Conservation (phyloP, 2,329 filamentous ascomycete species). For the Botrytis sinoallii region DNA sequence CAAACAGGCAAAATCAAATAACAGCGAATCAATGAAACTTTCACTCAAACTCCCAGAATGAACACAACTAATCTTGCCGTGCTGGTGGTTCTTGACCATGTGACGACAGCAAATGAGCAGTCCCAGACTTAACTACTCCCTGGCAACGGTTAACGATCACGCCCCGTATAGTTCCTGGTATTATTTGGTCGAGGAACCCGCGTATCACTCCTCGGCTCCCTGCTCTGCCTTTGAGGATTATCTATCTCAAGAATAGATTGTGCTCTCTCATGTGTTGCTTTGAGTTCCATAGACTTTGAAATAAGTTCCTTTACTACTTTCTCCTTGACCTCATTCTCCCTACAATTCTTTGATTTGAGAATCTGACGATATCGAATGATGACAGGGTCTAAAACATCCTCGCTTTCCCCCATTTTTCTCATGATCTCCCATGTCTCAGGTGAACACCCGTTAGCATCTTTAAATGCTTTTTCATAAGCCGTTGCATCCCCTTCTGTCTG, state of each 20-base stretch:
- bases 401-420: too few species aligned
- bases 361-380: neutral
- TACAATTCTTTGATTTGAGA: neutral
- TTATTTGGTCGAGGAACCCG: neutral
- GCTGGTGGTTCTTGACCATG: neutral
- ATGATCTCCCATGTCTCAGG: neutral
- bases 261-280: neutral
- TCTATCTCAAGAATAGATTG: neutral
- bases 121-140: neutral
- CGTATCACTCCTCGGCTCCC: too few species aligned
- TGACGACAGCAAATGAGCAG: neutral
- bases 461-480: neutral
- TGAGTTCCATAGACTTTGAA: neutral
- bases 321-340: too few species aligned
- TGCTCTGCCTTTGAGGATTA: neutral
- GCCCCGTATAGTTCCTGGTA: neutral
- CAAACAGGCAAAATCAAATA: neutral
- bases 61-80: neutral
- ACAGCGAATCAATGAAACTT: neutral
- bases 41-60: neutral
- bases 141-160: neutral
- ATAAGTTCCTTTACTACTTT: too few species aligned
- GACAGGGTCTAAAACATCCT: rapidly evolving
- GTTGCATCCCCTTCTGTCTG: rapidly evolving
- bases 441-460: neutral